Evolutionary conservation across 345 rosid species (phyloP).

Genomic region (Brassica cretica): DNA sequence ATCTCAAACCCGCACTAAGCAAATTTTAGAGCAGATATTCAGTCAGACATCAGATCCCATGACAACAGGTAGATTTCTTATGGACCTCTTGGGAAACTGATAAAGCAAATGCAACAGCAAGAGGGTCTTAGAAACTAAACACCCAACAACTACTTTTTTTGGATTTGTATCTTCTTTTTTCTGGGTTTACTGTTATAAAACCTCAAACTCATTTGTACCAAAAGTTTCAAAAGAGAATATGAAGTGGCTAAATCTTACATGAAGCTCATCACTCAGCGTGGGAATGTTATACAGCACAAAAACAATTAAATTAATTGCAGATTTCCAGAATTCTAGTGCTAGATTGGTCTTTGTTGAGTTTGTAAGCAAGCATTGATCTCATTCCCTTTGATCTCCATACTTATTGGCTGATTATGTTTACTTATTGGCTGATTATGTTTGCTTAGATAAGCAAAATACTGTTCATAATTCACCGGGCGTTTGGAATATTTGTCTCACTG

Average conservation of each 20-base stretch:
- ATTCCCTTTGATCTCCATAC: neutral
- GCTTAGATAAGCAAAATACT: too few relatives aligned
- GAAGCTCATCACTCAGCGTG: neutral
- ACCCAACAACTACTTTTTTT: neutral
- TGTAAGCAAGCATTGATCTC: neutral
- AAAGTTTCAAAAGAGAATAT: neutral
- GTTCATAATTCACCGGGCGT: too few relatives aligned
- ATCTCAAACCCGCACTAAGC: too few relatives aligned
- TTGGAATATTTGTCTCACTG: too few relatives aligned
- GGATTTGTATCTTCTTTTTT: conserved; percentile 4
- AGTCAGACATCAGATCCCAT: too few relatives aligned
- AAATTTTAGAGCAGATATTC: too few relatives aligned
- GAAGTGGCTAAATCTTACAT: conserved; percentile 1
- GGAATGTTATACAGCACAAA: neutral
- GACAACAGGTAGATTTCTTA: neutral
- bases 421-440: too few relatives aligned
- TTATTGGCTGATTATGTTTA: neutral
- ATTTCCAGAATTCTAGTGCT: neutral
- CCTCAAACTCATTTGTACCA: conserved; percentile 18
- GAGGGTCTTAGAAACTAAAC: conserved; percentile 30
- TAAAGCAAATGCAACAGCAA: conserved; percentile 59
- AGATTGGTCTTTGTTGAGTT: neutral
- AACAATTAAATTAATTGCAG: neutral
- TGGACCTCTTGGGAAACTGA: conserved; percentile 73
- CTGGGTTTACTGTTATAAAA: neutral